phyloP scores from a whole-genome alignment of 2,329 filamentous ascomycete genomes.

The Arthrobotrys conoides region DNA sequence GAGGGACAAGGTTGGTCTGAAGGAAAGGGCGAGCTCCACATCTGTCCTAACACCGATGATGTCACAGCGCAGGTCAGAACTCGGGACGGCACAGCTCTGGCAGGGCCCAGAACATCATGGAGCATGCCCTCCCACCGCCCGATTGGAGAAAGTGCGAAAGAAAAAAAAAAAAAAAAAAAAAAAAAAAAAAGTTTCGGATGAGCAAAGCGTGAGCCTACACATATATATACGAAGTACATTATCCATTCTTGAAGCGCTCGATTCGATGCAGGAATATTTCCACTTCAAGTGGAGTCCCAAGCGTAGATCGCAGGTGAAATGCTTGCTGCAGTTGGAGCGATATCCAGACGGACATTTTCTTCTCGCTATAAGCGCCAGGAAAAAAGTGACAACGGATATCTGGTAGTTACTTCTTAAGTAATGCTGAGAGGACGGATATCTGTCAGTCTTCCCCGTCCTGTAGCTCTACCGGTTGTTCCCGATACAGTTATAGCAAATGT shows the following conservation, averaged over 20 bases:
- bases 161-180: constrained; percentile 20
- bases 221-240: constrained; percentile 13
- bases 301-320: constrained; percentile 2
- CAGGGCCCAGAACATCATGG: constrained; percentile 55
- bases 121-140: neutral
- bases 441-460: neutral
- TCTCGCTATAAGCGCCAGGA: neutral
- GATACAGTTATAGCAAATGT: constrained; percentile 20
- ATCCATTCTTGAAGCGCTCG: neutral
- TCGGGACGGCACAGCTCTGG: constrained; percentile 55
- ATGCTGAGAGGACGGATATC: constrained; percentile 12
- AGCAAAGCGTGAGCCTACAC: neutral
- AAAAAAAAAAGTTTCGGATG: constrained; percentile 20
- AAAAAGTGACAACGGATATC: constrained; percentile 9
- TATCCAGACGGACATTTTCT: constrained; percentile 2
- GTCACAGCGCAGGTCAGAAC: constrained; percentile 37
- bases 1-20: constrained; percentile 1
- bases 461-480: constrained; percentile 21
- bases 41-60: constrained; percentile 43
- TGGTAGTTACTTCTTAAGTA: neutral
- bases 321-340: constrained; percentile 14
- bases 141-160: constrained; percentile 11
- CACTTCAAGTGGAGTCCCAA: neutral
- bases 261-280: neutral
- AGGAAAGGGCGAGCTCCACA: constrained; percentile 43